These are phyloP conservation scores for Mytilinidion resinicola DNA, from an alignment of 495 filamentous ascomycete species.

Conservation along the genomic window DNA sequence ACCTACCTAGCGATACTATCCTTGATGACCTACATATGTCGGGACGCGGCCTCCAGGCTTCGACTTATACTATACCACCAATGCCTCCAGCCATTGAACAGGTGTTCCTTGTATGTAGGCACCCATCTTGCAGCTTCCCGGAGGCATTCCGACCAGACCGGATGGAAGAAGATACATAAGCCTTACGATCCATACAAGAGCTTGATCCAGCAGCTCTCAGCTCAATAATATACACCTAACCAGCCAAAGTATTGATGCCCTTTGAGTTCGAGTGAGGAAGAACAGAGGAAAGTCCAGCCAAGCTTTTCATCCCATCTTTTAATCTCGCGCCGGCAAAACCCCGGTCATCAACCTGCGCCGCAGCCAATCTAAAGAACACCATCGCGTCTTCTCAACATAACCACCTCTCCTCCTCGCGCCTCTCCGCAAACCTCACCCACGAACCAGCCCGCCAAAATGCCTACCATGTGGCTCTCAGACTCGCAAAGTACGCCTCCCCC, in stretches of 20 bases:
- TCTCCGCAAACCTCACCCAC: neutral
- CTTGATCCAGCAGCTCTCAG: neutral
- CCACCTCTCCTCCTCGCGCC: neutral
- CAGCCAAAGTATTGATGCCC: neutral
- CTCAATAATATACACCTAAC: neutral
- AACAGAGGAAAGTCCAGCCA: neutral
- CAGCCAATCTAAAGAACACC: neutral
- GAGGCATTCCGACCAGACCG: neutral
- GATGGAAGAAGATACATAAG: neutral
- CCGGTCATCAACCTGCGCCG: neutral
- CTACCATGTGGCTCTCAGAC: constrained; percentile 91
- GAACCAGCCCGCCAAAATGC: constrained; percentile 39
- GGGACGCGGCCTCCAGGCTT: neutral
- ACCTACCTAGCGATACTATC: neutral
- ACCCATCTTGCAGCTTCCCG: no score
- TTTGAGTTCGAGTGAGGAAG: neutral
- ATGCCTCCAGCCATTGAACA: no score
- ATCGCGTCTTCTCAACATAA: neutral
- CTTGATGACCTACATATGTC: neutral
- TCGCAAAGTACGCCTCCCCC: constrained; percentile 68
- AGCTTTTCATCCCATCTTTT: neutral
- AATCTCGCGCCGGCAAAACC: neutral
- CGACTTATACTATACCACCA: no score
- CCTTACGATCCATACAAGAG: neutral
- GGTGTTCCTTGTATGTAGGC: no score